phyloP scores from a whole-genome alignment of 352 stramenopile species.

The Poterioochromonas sp. region DNA sequence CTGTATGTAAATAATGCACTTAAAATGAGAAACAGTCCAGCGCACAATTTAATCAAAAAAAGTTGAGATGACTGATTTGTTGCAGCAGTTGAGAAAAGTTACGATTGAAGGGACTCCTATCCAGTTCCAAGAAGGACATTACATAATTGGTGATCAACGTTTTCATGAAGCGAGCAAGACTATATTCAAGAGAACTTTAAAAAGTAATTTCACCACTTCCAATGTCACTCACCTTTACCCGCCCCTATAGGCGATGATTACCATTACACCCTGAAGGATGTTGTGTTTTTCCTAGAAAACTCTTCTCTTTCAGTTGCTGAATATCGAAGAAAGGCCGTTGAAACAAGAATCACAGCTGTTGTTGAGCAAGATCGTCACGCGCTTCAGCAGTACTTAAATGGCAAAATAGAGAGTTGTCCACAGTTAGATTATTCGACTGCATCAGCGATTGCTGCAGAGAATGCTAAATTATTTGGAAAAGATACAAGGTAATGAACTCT shows the following conservation, averaged over 20 bases:
- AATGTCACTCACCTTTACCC: neutral
- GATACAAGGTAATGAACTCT: neutral
- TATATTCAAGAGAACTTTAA: slow-evolving; percentile 18
- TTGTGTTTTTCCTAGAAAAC: slow-evolving; percentile 24
- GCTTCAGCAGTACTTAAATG: slow-evolving; percentile 1
- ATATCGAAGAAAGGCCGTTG: neutral
- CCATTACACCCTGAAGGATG: neutral
- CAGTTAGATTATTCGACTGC: neutral
- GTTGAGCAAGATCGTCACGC: neutral
- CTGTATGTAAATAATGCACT: too few species aligned
- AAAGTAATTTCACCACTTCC: neutral
- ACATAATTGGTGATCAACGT: neutral
- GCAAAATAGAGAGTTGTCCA: slow-evolving; percentile 1
- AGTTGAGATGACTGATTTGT: neutral
- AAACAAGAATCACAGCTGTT: neutral
- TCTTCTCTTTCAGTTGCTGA: neutral
- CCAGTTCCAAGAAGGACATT: neutral
- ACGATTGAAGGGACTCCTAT: neutral
- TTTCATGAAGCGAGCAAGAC: neutral
- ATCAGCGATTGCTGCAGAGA: neutral
- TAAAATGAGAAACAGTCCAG: slow-evolving; percentile 3
- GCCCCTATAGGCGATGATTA: neutral
- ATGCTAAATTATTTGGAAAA: neutral
- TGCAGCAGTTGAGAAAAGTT: neutral
- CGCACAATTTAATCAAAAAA: neutral